phyloP scores from a whole-genome alignment of 225 moss, liverwort and hornwort genomes.

The Pleurozium schreberi region DNA sequence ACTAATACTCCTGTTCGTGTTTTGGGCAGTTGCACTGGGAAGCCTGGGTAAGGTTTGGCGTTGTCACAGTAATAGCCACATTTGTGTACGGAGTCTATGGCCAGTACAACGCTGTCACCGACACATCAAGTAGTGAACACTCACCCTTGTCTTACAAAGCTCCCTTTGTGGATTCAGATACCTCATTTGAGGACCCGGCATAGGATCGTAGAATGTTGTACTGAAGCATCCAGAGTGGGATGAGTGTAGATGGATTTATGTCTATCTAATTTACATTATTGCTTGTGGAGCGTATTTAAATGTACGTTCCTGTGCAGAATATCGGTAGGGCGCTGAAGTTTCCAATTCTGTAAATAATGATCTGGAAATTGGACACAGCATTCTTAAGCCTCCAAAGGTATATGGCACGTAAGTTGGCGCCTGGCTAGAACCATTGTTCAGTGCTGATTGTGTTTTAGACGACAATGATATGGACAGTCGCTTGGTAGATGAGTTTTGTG shows the following conservation, averaged over 20 bases:
- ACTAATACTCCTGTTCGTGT: not conserved
- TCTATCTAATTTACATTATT: not conserved
- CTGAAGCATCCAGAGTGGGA: not conserved
- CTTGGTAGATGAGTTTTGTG: not conserved
- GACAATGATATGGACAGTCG: not conserved
- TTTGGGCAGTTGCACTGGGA: conserved; percentile 75
- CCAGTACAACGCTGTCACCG: conserved; percentile 45
- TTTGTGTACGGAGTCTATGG: conserved; percentile 74
- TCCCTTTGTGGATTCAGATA: conserved; percentile 40
- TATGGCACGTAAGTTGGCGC: not conserved
- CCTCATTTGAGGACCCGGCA: conserved; percentile 8
- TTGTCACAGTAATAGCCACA: conserved; percentile 50
- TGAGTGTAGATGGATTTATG: not conserved
- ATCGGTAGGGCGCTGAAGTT: not conserved
- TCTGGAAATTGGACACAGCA: not conserved
- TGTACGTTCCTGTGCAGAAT: not conserved
- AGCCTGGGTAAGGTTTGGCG: conserved; percentile 93
- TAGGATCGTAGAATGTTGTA: not conserved
- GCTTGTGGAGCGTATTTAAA: not conserved
- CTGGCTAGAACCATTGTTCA: not conserved
- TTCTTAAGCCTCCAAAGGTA: not conserved
- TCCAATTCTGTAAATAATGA: not conserved
- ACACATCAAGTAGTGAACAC: conserved; percentile 38
- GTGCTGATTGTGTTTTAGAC: not conserved
- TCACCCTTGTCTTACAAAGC: conserved; percentile 49